Percentiles rank a stretch among this genome's conserved stretches.
These are phyloP conservation scores for Hondaea fermentalgiana DNA, from an alignment of 108 stramenopile species.

Conservation along the genomic window DNA sequence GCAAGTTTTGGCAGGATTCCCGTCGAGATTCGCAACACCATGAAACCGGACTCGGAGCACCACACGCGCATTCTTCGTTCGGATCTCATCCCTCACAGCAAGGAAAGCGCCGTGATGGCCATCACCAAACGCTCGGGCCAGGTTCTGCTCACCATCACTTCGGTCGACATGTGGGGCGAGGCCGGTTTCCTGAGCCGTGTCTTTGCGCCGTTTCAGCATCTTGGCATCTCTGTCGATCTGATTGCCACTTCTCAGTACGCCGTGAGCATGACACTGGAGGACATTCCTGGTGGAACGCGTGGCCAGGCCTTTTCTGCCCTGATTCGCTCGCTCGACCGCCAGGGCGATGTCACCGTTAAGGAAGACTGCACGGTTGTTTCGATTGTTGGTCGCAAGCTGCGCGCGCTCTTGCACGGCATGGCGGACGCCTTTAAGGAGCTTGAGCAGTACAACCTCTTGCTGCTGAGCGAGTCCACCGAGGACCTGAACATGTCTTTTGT, in stretches of 20 bases:
- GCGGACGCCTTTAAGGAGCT: background rate
- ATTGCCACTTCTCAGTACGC: slow-evolving; percentile 94
- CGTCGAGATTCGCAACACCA: slow-evolving; percentile 22
- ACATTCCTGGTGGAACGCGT: background rate
- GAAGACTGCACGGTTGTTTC: background rate
- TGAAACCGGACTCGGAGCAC: background rate
- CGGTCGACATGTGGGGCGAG: slow-evolving; percentile 82
- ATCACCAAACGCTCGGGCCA: slow-evolving; percentile 83
- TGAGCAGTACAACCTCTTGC: background rate
- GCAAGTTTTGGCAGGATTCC: background rate
- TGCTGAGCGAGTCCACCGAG: slow-evolving; percentile 19
- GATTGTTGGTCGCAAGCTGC: slow-evolving; percentile 6
- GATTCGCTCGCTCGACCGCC: background rate
- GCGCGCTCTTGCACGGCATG: background rate
- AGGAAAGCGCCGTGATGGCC: slow-evolving; percentile 65
- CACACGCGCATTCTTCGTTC: background rate
- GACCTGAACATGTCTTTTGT: slow-evolving; percentile 28
- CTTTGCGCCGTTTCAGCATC: slow-evolving; percentile 80
- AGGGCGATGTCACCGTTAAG: background rate
- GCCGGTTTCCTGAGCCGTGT: slow-evolving; percentile 84
- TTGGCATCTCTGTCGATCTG: slow-evolving; percentile 96
- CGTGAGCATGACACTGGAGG: slow-evolving; percentile 85
- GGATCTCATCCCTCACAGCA: background rate
- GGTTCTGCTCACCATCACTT: slow-evolving; percentile 75
- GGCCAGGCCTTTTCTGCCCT: background rate